Conservation (phyloP, 2,329 filamentous ascomycete species). For the Saccharata proteae region DNA sequence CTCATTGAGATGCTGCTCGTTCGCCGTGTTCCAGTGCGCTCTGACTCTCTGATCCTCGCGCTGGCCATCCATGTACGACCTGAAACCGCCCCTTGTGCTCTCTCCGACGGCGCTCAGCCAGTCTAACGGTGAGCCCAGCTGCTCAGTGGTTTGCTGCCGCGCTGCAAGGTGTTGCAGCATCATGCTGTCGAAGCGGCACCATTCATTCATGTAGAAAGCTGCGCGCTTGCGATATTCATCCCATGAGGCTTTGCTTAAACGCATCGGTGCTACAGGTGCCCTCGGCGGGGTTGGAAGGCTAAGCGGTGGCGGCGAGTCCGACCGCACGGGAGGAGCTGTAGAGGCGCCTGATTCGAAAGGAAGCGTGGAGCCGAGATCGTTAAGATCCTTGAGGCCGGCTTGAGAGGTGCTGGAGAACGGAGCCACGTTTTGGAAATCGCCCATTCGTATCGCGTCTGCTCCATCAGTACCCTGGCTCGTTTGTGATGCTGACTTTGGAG, state of each 20-base stretch:
- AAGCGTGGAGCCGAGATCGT: conserved; percentile 40
- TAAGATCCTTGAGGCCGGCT: conserved; percentile 39
- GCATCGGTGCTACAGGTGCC: conserved; percentile 32
- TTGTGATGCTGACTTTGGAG: too few species aligned
- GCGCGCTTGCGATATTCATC: conserved; percentile 41
- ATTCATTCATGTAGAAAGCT: conserved; percentile 44
- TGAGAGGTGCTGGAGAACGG: conserved; percentile 35
- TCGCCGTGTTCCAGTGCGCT: conserved; percentile 47
- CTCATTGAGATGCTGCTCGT: conserved; percentile 46
- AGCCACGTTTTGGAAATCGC: conserved; percentile 36
- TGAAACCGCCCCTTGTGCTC: conserved; percentile 37
- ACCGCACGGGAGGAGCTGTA: conserved; percentile 29
- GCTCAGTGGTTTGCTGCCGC: conserved; percentile 34
- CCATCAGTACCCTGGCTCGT: not conserved
- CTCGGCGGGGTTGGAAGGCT: conserved; percentile 40
- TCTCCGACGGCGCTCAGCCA: conserved; percentile 45
- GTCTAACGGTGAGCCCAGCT: conserved; percentile 23
- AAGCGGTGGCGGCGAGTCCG: conserved; percentile 27
- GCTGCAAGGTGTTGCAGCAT: conserved; percentile 45
- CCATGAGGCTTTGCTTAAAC: conserved; percentile 36
- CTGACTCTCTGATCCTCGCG: conserved; percentile 54
- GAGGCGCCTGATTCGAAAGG: conserved; percentile 47
- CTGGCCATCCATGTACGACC: conserved; percentile 47
- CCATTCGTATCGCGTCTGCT: conserved; percentile 19
- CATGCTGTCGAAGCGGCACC: conserved; percentile 40